These are phyloP conservation scores for Cystobasidium tubakii DNA, from an alignment of 768 basidiomycete species.

Conservation along the genomic window DNA sequence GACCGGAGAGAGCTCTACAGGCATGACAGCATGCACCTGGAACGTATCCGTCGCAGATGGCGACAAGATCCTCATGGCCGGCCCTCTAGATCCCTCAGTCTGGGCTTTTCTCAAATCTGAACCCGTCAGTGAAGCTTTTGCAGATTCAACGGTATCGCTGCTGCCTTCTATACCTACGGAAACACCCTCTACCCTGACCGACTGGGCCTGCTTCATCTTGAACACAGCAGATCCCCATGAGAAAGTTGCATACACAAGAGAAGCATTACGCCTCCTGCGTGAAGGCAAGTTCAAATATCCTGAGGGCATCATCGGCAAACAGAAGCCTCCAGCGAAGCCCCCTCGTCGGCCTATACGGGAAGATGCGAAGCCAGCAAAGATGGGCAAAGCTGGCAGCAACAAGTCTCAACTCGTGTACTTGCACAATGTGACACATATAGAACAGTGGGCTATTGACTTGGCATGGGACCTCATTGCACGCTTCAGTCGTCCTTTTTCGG, in stretches of 20 bases:
- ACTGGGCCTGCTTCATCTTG: slow-evolving; percentile 72
- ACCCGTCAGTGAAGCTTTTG: slow-evolving; percentile 60
- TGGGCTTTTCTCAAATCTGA: slow-evolving; percentile 65
- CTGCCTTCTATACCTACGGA: not conserved
- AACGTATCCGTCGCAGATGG: not conserved
- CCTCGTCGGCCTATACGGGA: slow-evolving; percentile 59
- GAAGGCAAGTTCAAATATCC: slow-evolving; percentile 65
- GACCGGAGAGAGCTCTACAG: slow-evolving; percentile 33
- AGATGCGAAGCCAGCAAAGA: slow-evolving; percentile 59
- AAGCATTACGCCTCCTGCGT: slow-evolving; percentile 64
- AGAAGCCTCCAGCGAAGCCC: slow-evolving; percentile 62
- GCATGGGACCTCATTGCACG: slow-evolving; percentile 59
- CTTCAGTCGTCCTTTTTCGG: slow-evolving; percentile 56
- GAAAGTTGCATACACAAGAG: slow-evolving; percentile 59
- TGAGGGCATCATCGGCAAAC: slow-evolving; percentile 47
- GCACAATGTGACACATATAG: slow-evolving; percentile 76
- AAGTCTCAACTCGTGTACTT: slow-evolving; percentile 69
- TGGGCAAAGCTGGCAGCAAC: slow-evolving; percentile 53
- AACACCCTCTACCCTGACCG: slow-evolving; percentile 61
- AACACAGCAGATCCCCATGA: slow-evolving; percentile 66
- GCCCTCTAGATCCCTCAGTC: slow-evolving; percentile 51
- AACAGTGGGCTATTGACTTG: slow-evolving; percentile 64
- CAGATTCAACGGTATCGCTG: slow-evolving; percentile 1
- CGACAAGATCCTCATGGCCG: not conserved
- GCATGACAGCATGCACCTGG: slow-evolving; percentile 34